These are phyloP conservation scores for Fragosphaeria purpurea DNA, from an alignment of 2,329 filamentous ascomycete genomes.

Conservation along the genomic window DNA sequence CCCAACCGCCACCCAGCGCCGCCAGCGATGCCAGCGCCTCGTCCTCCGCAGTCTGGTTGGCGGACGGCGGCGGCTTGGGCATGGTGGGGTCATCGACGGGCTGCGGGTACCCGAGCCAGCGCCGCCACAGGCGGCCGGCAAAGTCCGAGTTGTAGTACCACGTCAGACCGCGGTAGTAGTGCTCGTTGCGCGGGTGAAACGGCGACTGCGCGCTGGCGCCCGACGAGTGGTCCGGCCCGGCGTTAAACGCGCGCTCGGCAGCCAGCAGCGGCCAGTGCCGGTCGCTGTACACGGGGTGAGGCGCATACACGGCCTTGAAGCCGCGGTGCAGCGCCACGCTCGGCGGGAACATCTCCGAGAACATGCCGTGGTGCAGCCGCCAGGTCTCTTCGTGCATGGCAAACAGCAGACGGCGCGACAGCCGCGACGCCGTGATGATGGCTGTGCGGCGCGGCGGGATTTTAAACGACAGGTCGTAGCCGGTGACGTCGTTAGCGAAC, in stretches of 20 bases:
- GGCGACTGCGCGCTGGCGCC: slow-evolving; percentile 48
- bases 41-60: slow-evolving; percentile 35
- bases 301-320: slow-evolving; percentile 68
- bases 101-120: slow-evolving; percentile 60
- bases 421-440: slow-evolving; percentile 61
- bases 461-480: slow-evolving; percentile 45
- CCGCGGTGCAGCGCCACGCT: slow-evolving; percentile 64
- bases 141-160: slow-evolving; percentile 83
- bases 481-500: slow-evolving; percentile 59
- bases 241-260: slow-evolving; percentile 70
- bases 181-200: slow-evolving; percentile 61
- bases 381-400: slow-evolving; percentile 69
- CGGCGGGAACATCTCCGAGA: slow-evolving; percentile 70
- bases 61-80: slow-evolving; percentile 1
- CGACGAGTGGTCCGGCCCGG: slow-evolving; percentile 56
- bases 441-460: slow-evolving; percentile 58
- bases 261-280: slow-evolving; percentile 61
- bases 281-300: slow-evolving; percentile 73
- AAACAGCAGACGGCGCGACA: slow-evolving; percentile 54
- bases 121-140: slow-evolving; percentile 64
- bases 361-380: slow-evolving; percentile 60
- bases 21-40: neutral
- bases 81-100: slow-evolving; percentile 9
- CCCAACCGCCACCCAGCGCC: slow-evolving; percentile 30
- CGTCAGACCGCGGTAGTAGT: slow-evolving; percentile 70